Evolutionary conservation across 2,329 filamentous ascomycete genomes (phyloP).

Genomic region (Alternaria sp.): DNA sequence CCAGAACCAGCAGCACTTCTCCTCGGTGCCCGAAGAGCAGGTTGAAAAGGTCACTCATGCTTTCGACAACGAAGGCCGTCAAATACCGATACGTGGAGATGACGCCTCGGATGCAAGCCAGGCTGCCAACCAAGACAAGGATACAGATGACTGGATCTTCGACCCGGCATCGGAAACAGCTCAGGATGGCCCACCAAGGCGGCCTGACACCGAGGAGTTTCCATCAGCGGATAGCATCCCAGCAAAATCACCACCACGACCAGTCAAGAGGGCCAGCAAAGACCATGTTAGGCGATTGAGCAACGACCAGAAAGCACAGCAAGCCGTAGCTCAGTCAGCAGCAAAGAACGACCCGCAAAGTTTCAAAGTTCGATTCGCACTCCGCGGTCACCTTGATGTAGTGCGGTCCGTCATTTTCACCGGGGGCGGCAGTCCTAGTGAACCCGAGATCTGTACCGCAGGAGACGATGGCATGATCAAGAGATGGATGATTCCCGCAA

Average conservation of each 20-base stretch:
- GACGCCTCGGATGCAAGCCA: conserved; percentile 38
- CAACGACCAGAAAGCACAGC: conserved; percentile 67
- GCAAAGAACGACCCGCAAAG: conserved; percentile 71
- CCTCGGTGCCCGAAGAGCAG: conserved; percentile 58
- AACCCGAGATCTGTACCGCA: conserved; percentile 95
- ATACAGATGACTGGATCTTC: conserved; percentile 88
- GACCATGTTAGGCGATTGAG: conserved; percentile 64
- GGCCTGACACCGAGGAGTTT: conserved; percentile 88
- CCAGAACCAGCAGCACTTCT: conserved; percentile 49
- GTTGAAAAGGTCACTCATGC: conserved; percentile 64
- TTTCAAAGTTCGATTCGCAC: conserved; percentile 91
- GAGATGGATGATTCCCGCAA: conserved; percentile 89
- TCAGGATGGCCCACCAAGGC: conserved; percentile 60
- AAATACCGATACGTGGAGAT: conserved; percentile 56
- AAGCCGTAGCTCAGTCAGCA: conserved; percentile 47
- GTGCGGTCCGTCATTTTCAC: conserved; percentile 96
- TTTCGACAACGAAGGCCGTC: conserved; percentile 65
- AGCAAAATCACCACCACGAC: conserved; percentile 78
- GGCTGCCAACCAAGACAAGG: conserved; percentile 53
- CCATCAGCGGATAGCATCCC: conserved; percentile 78
- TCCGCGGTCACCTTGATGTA: conserved; percentile 91
- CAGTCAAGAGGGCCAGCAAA: conserved; percentile 72
- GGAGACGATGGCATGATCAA: conserved; percentile 97
- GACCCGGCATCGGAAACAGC: conserved; percentile 70
- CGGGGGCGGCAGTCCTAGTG: conserved; percentile 90